Evolutionary conservation across 495 filamentous ascomycete genomes (phyloP), one percentile per base, ranked within the genome.

Genomic region (Opeltia flavorubescens): DNA sequence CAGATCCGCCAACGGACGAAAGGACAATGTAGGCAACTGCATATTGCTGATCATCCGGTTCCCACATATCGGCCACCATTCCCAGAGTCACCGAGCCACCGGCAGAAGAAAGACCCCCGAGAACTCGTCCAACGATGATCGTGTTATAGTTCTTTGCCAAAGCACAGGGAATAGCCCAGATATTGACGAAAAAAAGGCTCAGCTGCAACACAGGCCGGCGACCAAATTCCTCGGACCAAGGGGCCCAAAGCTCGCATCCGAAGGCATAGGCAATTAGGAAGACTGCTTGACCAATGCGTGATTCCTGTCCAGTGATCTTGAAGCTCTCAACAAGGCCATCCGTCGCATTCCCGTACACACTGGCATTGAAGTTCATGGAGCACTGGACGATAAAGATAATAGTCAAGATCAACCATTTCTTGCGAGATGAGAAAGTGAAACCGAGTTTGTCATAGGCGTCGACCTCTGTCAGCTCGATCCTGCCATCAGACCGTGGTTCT

Each of bases 341-440:
- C 11, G 86, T 60, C 12, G 72, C 82, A 54, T 83, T 83, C 30
- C 77, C 69, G 61, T 84, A 87, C 9, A 85, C 69, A 26, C 75
- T 77, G 8, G 79, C 80, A 67, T 87, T 87, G 69, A 87, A 83
- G 66, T 89, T 89, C 83, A 89, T 89, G 4, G 83, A 86, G 42
- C 80, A 76, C 53, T 87, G 84, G 5, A 89, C 80, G 33, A 72
- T 57, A 64, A 86, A 86, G 58, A 89, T 81, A 50, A 86, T 71
- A 23, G 67, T 72, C 33, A 87, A 69, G 54, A 87, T 82, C 42
- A 57, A 71, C 83, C 83, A 89, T 61, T 86, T 86, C 68, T 80
- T 86, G 66, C 70, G 71, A n/a, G 47, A 49, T 0, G 80, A 66
- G 51, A 75, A 88, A 36, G 59, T 64, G 57, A 72, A 86, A 29